phyloP scores from a whole-genome alignment of 2,329 filamentous ascomycete genomes.

The Monosporascus sp. region DNA sequence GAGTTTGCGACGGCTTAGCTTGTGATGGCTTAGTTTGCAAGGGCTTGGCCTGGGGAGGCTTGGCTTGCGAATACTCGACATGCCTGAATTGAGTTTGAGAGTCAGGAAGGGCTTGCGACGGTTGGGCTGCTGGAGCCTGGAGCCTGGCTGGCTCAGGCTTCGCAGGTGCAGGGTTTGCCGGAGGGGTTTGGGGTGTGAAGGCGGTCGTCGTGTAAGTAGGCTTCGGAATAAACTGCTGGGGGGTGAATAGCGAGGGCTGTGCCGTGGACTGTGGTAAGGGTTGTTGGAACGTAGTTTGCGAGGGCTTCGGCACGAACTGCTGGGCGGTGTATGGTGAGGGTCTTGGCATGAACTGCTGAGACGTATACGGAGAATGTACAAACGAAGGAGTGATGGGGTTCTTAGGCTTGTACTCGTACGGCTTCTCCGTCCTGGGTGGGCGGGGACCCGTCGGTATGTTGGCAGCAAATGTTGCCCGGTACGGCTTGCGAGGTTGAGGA shows the following conservation, averaged over 20 bases:
- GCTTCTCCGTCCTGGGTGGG: slow-evolving; percentile 22
- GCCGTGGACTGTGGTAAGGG: slow-evolving; percentile 8
- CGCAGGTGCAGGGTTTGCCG: slow-evolving; percentile 9
- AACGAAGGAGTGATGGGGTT: slow-evolving; percentile 19
- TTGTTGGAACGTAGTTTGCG: slow-evolving; percentile 10
- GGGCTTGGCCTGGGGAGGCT: neutral
- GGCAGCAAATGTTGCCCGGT: slow-evolving; percentile 20
- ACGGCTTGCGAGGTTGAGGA: slow-evolving; percentile 21
- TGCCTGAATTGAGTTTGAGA: neutral
- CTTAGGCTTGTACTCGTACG: slow-evolving; percentile 31
- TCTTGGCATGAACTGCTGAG: slow-evolving; percentile 31
- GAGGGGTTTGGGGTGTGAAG: neutral
- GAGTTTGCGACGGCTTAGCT: too few relatives aligned
- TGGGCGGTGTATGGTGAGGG: slow-evolving; percentile 17
- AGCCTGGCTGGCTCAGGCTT: neutral
- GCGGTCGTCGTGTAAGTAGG: slow-evolving; percentile 1
- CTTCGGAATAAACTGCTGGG: slow-evolving; percentile 12
- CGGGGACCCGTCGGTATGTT: slow-evolving; percentile 9
- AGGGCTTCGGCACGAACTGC: slow-evolving; percentile 13
- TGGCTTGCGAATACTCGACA: neutral
- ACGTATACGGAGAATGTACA: slow-evolving; percentile 23
- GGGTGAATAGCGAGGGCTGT: slow-evolving; percentile 1
- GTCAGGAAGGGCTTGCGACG: neutral
- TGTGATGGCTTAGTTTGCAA: too few relatives aligned
- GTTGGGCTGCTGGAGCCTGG: neutral